Evolutionary conservation across 805 yeast genomes (phyloP), one percentile per base, ranked within the genome.

Genomic region (Kodamaea leandrae): DNA sequence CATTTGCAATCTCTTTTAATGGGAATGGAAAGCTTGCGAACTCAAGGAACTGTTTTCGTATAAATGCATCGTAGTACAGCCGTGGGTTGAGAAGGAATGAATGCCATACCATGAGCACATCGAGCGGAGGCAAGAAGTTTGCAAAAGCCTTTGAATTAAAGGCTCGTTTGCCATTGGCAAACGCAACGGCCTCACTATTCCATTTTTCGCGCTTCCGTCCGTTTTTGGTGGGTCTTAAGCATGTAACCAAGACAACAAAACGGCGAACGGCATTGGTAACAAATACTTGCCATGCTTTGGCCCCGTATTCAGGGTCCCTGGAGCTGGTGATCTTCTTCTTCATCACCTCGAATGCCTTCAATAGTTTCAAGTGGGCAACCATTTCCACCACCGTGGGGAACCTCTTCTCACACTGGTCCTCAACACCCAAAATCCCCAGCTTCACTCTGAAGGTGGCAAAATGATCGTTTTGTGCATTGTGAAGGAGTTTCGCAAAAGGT

Each of bases 71-170:
- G 34, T 50, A 46, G 27, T 39, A 47, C 3, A 50, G 17, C 25
- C 38, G 33, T 3, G 59, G 55, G 23, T 54, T 53, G 32, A 54
- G 40, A 20, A 53, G 30, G 30, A 55, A 51, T 1, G 54, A 44
- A 33, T 57, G 53, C 61, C 60, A 57, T 10, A 57, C 52, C 51
- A 55, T 42, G 13, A 54, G 21, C 2, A 57, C 49, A 36, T 57
- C 61, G 23, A 57, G 40, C 4, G 59, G 58, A 2, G 60, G 60
- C 13, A 50, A 17, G 28, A 37, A 4, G n/a, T n/a, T n/a, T 35
- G 14, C 37, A 12, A 35, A 21, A 6, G 23, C 6, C 13, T 25
- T 25, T 5, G 8, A 14, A 12, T 25, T 25, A 12, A 25, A 25
- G n/a, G 14, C 14, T 6, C 6, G 6, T n/a, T 5, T 25, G 28